These are phyloP conservation scores for Fusarium ambrosium DNA, from an alignment of 2,329 filamentous ascomycete genomes.

Conservation along the genomic window DNA sequence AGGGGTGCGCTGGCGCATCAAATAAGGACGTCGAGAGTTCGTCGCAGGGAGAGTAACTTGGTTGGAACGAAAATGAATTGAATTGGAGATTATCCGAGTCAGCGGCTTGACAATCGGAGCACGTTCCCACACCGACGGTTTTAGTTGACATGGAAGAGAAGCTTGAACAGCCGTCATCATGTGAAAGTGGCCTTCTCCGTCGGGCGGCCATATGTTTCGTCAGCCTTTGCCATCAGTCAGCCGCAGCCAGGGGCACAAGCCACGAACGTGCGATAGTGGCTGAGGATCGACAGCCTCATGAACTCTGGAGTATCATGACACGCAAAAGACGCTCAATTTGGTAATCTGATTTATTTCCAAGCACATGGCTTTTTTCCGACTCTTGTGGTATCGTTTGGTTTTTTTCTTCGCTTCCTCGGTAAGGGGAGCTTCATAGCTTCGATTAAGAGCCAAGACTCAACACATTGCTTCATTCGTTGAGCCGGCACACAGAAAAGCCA, in stretches of 20 bases:
- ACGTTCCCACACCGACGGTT: conserved; percentile 37
- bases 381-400: neutral
- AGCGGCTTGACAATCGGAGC: conserved; percentile 26
- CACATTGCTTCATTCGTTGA: conserved; percentile 6
- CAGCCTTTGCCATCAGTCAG: conserved; percentile 43
- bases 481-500: conserved; percentile 2
- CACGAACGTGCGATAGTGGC: conserved; percentile 12
- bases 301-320: neutral
- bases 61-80: conserved; percentile 10
- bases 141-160: conserved; percentile 37
- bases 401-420: neutral
- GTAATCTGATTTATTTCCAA: neutral
- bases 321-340: neutral
- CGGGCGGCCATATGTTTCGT: conserved; percentile 42
- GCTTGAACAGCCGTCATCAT: conserved; percentile 43
- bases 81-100: conserved; percentile 28
- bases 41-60: conserved; percentile 5
- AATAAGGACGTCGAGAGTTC: conserved; percentile 5
- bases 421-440: neutral
- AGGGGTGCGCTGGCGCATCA: conserved; percentile 39
- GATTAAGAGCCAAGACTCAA: neutral
- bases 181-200: conserved; percentile 49
- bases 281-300: conserved; percentile 2
- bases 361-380: neutral
- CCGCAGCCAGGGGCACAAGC: conserved; percentile 33